Conservation (phyloP, 306 rosid species). For the Vigna unguiculata region DNA sequence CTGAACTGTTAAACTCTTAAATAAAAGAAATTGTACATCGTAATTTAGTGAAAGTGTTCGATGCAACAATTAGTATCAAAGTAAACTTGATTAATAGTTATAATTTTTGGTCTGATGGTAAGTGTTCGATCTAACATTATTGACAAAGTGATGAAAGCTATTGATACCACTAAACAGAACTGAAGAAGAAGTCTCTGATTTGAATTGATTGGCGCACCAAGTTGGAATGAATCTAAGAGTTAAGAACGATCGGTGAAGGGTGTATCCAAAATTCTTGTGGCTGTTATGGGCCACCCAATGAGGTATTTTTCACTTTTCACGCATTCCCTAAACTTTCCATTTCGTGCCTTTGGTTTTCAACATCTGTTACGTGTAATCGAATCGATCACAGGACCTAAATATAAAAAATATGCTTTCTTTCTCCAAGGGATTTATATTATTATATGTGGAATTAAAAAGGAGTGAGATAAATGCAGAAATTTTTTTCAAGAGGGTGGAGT, state of each 20-base stretch:
- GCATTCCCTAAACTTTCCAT: slow-evolving; percentile 45
- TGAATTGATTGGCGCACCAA: slow-evolving; percentile 41
- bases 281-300: slow-evolving; percentile 42
- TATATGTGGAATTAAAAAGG: background rate
- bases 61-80: too few species aligned
- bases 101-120: too few species aligned
- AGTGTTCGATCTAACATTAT: too few species aligned
- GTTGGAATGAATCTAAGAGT: slow-evolving; percentile 22
- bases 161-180: slow-evolving; percentile 20
- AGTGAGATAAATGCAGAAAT: background rate
- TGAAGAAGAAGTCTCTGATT: slow-evolving; percentile 21
- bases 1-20: too few species aligned
- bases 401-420: slow-evolving; percentile 19
- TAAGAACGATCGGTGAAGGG: background rate
- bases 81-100: too few species aligned
- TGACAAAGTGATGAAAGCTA: slow-evolving; percentile 3
- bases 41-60: too few species aligned
- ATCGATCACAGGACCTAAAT: slow-evolving; percentile 37
- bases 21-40: too few species aligned
- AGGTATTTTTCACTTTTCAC: slow-evolving; percentile 40
- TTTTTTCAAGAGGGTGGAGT: slow-evolving; percentile 30
- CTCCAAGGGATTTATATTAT: background rate
- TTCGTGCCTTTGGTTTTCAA: slow-evolving; percentile 17
- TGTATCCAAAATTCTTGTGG: slow-evolving; percentile 40
- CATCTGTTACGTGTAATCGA: slow-evolving; percentile 41